Evolutionary conservation across 2,329 filamentous ascomycete genomes (phyloP), one percentile per base, ranked within the genome.

Genomic region (Tolypocladium guangdongense): DNA sequence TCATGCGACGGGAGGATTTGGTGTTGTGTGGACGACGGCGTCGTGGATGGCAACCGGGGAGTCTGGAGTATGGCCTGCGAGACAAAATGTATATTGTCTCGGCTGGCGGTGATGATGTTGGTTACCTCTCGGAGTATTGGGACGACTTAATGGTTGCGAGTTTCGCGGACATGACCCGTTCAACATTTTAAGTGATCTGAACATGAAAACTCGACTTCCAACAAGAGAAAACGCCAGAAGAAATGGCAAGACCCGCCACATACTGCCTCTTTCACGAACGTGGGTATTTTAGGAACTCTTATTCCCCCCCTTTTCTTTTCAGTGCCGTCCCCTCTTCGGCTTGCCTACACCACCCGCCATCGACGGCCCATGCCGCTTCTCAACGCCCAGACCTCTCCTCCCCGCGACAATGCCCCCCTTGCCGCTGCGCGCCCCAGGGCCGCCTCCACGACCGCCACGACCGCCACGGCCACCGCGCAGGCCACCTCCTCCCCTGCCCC

Each of bases 321-420:
- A 67, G 57, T 63, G 66, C 56, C 64, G 61, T 52, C 67, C 66
- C 59, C 55, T 55, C 57, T 60, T 63, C 18, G 68, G 65, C 64
- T 77, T 77, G 51, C 67, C 71, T n/a, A 77, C 68, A 51, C 61
- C 61, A 50, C 61, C 61, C 4, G 57, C 59, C 49, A 64, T 65
- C 1, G 68, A 65, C 38, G 69, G 60, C 5, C 74, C 75, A 49
- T 71, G 69, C 59, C 68, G 70, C 68, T 76, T 78, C 41, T 77
- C 74, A 51, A 73, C 72, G 16, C 78, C 78, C 46, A 81, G 65
- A 0, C 78, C 77, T 52, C 73, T 71, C 53, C 77, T 67, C 6
- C 75, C 74, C 47, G 69, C 69, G 6, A 71, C 57, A 50, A 77
- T 74, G 37, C 70, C 71, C n/a, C 75, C 77, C 57, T 68, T 74